Percentiles rank a stretch among this genome's conserved stretches.
phyloP scores from a whole-genome alignment of 768 basidiomycete genomes.

The Boletales sp. region DNA sequence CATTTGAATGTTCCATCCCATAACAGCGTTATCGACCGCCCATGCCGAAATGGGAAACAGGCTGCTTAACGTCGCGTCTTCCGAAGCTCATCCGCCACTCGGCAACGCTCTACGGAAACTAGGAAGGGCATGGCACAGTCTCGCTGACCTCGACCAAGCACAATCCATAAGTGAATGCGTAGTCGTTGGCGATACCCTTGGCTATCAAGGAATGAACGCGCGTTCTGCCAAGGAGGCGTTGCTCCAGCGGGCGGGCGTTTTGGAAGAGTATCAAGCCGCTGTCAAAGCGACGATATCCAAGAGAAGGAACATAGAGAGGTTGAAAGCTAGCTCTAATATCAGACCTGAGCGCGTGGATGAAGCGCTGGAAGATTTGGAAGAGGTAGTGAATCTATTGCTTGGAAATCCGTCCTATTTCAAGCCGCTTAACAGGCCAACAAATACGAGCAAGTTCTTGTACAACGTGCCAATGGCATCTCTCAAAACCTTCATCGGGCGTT shows the following conservation, averaged over 20 bases:
- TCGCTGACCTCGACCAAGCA: constrained; percentile 86
- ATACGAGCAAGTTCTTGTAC: constrained; percentile 80
- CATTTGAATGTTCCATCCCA: neutral
- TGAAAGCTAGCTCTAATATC: constrained; percentile 84
- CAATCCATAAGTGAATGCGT: constrained; percentile 95
- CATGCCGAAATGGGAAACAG: constrained; percentile 95
- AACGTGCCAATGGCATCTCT: constrained; percentile 90
- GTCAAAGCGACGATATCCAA: constrained; percentile 93
- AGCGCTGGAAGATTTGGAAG: constrained; percentile 88
- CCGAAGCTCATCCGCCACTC: constrained; percentile 82
- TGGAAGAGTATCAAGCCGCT: constrained; percentile 93
- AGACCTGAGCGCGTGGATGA: constrained; percentile 84
- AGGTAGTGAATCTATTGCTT: constrained; percentile 46
- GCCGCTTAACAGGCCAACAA: constrained; percentile 67
- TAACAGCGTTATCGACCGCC: constrained; percentile 66
- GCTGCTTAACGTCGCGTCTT: constrained; percentile 81
- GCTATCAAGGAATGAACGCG: constrained; percentile 97
- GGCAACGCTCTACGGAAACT: constrained; percentile 82
- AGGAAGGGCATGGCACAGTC: constrained; percentile 81
- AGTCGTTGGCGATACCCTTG: constrained; percentile 91
- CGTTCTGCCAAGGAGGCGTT: constrained; percentile 94
- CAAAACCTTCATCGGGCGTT: constrained; percentile 88
- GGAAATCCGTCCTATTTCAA: constrained; percentile 7
- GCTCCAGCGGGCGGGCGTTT: constrained; percentile 80
- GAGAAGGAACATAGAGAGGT: constrained; percentile 83